A percentile compares a stretch with the other conserved stretches of the same genome.
Evolutionary conservation across 345 rosid genomes (phyloP).

Genomic region (Citrus australasica): DNA sequence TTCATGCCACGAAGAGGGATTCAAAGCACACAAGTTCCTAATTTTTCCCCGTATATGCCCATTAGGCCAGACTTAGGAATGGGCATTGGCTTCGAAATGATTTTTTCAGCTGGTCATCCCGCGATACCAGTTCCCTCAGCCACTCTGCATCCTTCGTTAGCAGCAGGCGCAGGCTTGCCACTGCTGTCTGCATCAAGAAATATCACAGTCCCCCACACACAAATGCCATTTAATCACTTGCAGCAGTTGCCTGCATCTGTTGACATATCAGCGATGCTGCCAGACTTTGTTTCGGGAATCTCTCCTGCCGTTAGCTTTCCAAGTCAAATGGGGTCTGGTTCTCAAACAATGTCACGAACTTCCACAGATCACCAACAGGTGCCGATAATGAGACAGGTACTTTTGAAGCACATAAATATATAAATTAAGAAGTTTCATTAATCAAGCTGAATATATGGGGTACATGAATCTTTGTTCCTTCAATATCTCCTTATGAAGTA

Average conservation of each 20-base stretch:
- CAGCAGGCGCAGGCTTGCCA: background rate
- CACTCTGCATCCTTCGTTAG: background rate
- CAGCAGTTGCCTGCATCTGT: background rate
- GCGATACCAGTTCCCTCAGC: background rate
- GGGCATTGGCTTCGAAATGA: background rate
- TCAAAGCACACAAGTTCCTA: background rate
- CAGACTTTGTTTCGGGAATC: background rate
- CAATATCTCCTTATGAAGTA: background rate
- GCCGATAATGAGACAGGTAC: background rate
- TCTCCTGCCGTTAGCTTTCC: background rate
- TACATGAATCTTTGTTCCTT: too few species aligned
- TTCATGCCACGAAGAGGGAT: background rate
- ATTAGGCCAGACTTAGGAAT: background rate
- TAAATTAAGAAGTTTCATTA: too few species aligned
- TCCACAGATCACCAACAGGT: background rate
- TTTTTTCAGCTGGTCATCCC: background rate
- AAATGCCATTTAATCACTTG: slow-evolving; percentile 3
- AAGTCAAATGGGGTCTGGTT: background rate
- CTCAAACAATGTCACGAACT: background rate
- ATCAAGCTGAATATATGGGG: too few species aligned
- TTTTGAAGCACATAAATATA: too few species aligned
- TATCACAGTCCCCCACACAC: background rate
- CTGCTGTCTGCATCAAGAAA: background rate
- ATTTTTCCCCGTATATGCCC: background rate
- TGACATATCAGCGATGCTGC: background rate